These are phyloP conservation scores for Camellia granthamiana DNA, from an alignment of 148 eudicot species.

Conservation along the genomic window DNA sequence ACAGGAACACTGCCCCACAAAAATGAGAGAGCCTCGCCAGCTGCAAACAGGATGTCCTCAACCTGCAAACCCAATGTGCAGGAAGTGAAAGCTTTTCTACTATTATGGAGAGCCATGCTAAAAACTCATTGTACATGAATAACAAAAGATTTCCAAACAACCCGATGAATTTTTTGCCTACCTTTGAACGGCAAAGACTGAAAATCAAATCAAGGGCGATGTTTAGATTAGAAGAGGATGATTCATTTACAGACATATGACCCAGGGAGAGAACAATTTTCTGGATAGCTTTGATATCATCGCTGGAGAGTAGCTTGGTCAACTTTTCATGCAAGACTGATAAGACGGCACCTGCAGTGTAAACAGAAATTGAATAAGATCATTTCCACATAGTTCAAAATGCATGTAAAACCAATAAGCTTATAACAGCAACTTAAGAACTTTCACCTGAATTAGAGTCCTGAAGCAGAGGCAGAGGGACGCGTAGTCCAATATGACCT, in stretches of 20 bases:
- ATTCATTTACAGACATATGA: slow-evolving; percentile 74
- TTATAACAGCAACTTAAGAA: slow-evolving; percentile 7
- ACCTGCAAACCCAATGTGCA: slow-evolving; percentile 44
- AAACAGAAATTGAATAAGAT: slow-evolving; percentile 9
- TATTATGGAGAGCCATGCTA: not conserved
- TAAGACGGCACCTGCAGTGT: slow-evolving; percentile 58
- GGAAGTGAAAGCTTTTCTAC: not conserved
- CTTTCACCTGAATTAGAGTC: slow-evolving; percentile 62
- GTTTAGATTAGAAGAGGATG: slow-evolving; percentile 52
- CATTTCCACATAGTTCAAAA: not conserved
- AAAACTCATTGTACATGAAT: not conserved
- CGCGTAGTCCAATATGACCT: slow-evolving; percentile 81
- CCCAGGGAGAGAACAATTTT: slow-evolving; percentile 77
- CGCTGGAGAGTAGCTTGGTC: slow-evolving; percentile 67
- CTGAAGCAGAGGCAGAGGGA: slow-evolving; percentile 48
- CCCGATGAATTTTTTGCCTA: slow-evolving; percentile 20
- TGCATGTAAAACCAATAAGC: not conserved
- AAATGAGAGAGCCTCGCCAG: slow-evolving; percentile 97
- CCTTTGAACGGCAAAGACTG: slow-evolving; percentile 89
- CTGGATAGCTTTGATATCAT: slow-evolving; percentile 83
- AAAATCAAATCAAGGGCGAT: slow-evolving; percentile 74
- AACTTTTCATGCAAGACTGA: slow-evolving; percentile 57
- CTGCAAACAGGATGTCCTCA: slow-evolving; percentile 92
- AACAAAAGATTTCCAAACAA: not conserved
- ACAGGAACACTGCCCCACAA: slow-evolving; percentile 97